phyloP scores from a whole-genome alignment of 495 filamentous ascomycete species.

The Ascodesmis nigricans region DNA sequence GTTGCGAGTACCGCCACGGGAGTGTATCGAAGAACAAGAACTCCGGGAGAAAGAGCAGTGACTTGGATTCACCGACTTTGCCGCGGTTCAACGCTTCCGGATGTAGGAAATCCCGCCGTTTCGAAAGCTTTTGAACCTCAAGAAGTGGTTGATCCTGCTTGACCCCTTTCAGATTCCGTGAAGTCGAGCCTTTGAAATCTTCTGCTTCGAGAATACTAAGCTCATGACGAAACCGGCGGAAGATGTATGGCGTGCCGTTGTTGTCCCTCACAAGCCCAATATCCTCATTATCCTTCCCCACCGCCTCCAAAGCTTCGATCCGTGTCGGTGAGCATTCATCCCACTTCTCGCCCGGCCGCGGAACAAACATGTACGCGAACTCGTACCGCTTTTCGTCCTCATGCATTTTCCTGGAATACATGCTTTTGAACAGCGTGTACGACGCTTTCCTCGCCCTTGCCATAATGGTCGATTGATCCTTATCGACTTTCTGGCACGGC shows the following conservation, averaged over 20 bases:
- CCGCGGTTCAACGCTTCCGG: conserved; percentile 10
- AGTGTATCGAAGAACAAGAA: conserved; percentile 32
- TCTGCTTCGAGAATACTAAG: not conserved
- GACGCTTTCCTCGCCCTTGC: conserved; percentile 12
- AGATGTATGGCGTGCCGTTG: conserved; percentile 1
- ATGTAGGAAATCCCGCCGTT: conserved; percentile 40
- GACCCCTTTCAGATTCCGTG: not conserved
- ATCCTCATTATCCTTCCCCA: conserved; percentile 3
- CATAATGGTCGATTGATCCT: conserved; percentile 4
- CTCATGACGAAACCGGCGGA: not conserved
- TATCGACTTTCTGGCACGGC: not conserved
- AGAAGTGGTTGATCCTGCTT: conserved; percentile 27
- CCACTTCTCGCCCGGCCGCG: conserved; percentile 9
- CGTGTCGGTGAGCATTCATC: not conserved
- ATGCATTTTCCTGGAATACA: conserved; percentile 14
- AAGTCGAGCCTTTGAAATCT: not conserved
- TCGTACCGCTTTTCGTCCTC: conserved; percentile 8
- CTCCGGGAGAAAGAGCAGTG: conserved; percentile 11
- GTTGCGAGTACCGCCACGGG: conserved; percentile 35
- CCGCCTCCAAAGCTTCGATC: conserved; percentile 8
- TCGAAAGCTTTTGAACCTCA: conserved; percentile 30
- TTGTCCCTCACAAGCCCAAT: conserved; percentile 22
- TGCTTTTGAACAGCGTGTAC: conserved; percentile 10
- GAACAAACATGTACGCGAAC: conserved; percentile 19
- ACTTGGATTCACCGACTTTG: conserved; percentile 6